Conservation (phyloP, 495 filamentous ascomycete genomes). For the Aspergillus sclerotioniger region DNA sequence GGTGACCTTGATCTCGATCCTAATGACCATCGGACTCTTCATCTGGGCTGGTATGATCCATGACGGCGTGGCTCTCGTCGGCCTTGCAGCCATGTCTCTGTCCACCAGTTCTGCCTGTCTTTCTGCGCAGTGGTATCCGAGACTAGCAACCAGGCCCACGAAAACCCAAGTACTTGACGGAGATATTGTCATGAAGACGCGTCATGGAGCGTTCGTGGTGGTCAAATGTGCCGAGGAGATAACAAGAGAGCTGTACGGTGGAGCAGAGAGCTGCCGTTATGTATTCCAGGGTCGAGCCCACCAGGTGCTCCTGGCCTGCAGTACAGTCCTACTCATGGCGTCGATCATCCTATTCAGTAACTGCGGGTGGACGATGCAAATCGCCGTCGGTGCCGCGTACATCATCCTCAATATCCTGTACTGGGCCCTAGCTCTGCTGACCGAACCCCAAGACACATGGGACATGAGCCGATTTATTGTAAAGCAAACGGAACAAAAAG, state of each 20-base stretch:
- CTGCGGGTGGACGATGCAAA: slow-evolving; percentile 58
- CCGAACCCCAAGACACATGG: slow-evolving; percentile 13
- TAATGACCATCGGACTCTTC: slow-evolving; percentile 45
- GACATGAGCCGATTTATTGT: slow-evolving; percentile 26
- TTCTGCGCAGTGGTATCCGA: slow-evolving; percentile 45
- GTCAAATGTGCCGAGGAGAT: slow-evolving; percentile 62
- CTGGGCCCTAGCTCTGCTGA: slow-evolving; percentile 40
- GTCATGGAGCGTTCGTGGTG: slow-evolving; percentile 59
- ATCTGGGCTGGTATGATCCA: slow-evolving; percentile 42
- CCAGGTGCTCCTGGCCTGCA: slow-evolving; percentile 53
- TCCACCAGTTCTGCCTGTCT: slow-evolving; percentile 21
- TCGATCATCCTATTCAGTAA: slow-evolving; percentile 61
- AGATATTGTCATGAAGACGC: slow-evolving; percentile 60
- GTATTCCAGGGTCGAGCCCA: slow-evolving; percentile 38
- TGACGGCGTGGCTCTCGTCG: slow-evolving; percentile 46
- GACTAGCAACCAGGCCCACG: slow-evolving; percentile 47
- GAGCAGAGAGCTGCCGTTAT: slow-evolving; percentile 57
- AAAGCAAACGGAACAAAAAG: slow-evolving; percentile 10
- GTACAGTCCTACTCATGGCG: slow-evolving; percentile 61
- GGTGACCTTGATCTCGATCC: slow-evolving; percentile 46
- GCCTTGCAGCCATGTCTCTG: slow-evolving; percentile 21
- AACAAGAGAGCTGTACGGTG: slow-evolving; percentile 61
- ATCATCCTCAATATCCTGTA: slow-evolving; percentile 60
- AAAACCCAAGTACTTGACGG: slow-evolving; percentile 52
- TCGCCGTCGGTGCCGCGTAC: slow-evolving; percentile 54